Evolutionary conservation across 495 filamentous ascomycete species (phyloP).

Genomic region (Tuber microsphaerosporum): DNA sequence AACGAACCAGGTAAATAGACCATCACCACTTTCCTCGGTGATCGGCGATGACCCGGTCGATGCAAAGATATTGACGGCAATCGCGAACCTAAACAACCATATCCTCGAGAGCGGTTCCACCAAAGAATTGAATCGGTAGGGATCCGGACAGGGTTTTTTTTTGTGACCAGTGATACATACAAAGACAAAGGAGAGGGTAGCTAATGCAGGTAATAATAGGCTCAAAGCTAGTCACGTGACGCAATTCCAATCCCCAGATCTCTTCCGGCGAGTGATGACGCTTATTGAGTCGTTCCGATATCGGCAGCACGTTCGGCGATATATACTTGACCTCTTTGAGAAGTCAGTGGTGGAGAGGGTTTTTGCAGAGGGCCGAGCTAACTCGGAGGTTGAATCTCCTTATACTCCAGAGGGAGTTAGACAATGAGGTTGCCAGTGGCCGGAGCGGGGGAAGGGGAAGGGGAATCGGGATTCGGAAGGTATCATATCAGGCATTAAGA

Average conservation of each 20-base stretch:
- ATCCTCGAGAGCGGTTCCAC: constrained; percentile 40
- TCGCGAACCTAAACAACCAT: constrained; percentile 41
- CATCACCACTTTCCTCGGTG: constrained; percentile 33
- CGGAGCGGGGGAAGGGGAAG: neutral
- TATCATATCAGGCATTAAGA: neutral
- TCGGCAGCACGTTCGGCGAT: constrained; percentile 71
- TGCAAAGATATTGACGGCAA: constrained; percentile 39
- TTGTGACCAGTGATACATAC: neutral
- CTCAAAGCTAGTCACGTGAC: constrained; percentile 60
- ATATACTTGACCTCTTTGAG: constrained; percentile 89
- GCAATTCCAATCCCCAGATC: constrained; percentile 62
- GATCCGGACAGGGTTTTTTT: neutral
- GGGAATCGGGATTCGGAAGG: neutral
- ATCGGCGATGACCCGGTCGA: constrained; percentile 39
- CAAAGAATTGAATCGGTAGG: constrained; percentile 41
- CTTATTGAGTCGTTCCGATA: constrained; percentile 88
- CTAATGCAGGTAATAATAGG: constrained; percentile 43
- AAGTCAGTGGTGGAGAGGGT: constrained; percentile 76
- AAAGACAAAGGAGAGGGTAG: constrained; percentile 7
- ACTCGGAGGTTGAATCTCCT: constrained; percentile 22
- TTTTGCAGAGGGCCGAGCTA: constrained; percentile 46
- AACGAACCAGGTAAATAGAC: constrained; percentile 34
- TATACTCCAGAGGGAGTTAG: constrained; percentile 17
- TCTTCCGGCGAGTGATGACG: constrained; percentile 77
- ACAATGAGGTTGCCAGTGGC: neutral